phyloP scores from a whole-genome alignment of 2,329 filamentous ascomycete species.

The Diaporthe caulivora region DNA sequence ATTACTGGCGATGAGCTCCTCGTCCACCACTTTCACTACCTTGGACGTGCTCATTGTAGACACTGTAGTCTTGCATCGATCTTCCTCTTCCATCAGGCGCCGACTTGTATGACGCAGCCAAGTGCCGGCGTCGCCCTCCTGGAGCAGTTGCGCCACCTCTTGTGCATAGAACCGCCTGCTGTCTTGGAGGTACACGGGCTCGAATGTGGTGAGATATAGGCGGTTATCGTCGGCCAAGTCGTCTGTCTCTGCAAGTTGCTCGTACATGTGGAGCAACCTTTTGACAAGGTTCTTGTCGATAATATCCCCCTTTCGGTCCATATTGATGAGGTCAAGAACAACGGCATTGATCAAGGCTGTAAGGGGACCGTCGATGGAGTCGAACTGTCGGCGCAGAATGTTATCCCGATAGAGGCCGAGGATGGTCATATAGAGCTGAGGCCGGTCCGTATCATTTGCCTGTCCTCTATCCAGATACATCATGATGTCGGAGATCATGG shows the following conservation, averaged over 20 bases:
- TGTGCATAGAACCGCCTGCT: slow-evolving; percentile 80
- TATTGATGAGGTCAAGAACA: slow-evolving; percentile 89
- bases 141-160: slow-evolving; percentile 81
- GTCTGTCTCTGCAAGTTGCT: slow-evolving; percentile 85
- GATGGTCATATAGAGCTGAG: slow-evolving; percentile 85
- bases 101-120: slow-evolving; percentile 84
- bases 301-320: slow-evolving; percentile 91
- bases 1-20: slow-evolving; percentile 82
- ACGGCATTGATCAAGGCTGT: slow-evolving; percentile 84
- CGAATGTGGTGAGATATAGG: slow-evolving; percentile 86
- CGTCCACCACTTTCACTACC: slow-evolving; percentile 82
- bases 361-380: slow-evolving; percentile 63
- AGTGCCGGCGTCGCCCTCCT: slow-evolving; percentile 81
- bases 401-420: slow-evolving; percentile 92
- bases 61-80: slow-evolving; percentile 86
- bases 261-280: slow-evolving; percentile 89
- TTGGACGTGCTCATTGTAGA: slow-evolving; percentile 79
- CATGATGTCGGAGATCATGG: slow-evolving; percentile 94
- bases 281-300: slow-evolving; percentile 88
- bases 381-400: slow-evolving; percentile 69
- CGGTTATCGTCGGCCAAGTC: slow-evolving; percentile 83
- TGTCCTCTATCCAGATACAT: slow-evolving; percentile 98
- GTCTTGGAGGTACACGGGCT: slow-evolving; percentile 79
- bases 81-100: slow-evolving; percentile 83
- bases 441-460: slow-evolving; percentile 72